Evolutionary conservation across 495 filamentous ascomycete genomes (phyloP).

Genomic region (Neurospora sp.): DNA sequence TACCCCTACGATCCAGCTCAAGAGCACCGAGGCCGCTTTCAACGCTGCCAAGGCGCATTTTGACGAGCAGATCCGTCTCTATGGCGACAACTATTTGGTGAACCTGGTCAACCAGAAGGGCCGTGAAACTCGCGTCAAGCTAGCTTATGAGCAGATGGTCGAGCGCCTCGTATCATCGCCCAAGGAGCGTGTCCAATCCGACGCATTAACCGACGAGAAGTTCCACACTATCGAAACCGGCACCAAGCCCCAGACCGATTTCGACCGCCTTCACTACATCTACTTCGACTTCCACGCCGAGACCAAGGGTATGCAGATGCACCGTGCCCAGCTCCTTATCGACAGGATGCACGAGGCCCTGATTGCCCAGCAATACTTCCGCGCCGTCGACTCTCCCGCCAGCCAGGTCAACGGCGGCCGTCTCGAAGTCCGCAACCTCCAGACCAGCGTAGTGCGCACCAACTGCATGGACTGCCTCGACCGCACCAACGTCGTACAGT

Average conservation of each 20-base stretch:
- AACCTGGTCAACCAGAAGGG: slow-evolving; percentile 95
- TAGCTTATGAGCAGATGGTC: slow-evolving; percentile 84
- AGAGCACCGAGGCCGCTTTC: slow-evolving; percentile 71
- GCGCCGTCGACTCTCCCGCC: slow-evolving; percentile 74
- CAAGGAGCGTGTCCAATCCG: slow-evolving; percentile 47
- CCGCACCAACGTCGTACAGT: slow-evolving; percentile 95
- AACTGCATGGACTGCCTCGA: slow-evolving; percentile 99
- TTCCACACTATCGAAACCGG: slow-evolving; percentile 64
- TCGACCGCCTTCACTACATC: slow-evolving; percentile 82
- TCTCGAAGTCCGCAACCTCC: slow-evolving; percentile 65
- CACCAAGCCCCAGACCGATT: slow-evolving; percentile 41
- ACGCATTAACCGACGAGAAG: slow-evolving; percentile 59
- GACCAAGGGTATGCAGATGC: slow-evolving; percentile 88
- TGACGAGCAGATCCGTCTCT: slow-evolving; percentile 78
- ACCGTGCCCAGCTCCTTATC: slow-evolving; percentile 77
- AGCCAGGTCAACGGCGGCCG: slow-evolving; percentile 45
- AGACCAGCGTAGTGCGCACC: slow-evolving; percentile 82
- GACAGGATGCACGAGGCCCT: slow-evolving; percentile 67
- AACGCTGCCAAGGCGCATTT: slow-evolving; percentile 78
- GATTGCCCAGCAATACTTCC: slow-evolving; percentile 76
- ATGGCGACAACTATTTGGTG: slow-evolving; percentile 93
- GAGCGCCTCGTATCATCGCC: slow-evolving; percentile 61
- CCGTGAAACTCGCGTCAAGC: slow-evolving; percentile 75
- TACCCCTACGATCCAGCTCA: slow-evolving; percentile 78
- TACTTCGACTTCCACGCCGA: slow-evolving; percentile 99